phyloP scores from a whole-genome alignment of 2,329 filamentous ascomycete species.

The Colletotrichum costaricense region DNA sequence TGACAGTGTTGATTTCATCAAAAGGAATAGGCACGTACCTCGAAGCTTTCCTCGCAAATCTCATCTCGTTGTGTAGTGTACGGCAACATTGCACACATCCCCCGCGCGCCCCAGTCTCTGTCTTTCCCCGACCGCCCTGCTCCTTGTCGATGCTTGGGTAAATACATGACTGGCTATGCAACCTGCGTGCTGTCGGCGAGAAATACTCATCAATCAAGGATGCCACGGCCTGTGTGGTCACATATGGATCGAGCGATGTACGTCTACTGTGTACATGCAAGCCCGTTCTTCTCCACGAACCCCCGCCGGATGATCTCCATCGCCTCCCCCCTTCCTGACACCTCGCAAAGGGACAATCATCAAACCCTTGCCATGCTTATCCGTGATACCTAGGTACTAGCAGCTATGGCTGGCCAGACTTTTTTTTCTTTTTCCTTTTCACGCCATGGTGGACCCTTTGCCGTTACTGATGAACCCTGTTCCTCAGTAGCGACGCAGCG shows the following conservation, averaged over 20 bases:
- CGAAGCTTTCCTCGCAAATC: conserved; percentile 32
- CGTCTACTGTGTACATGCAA: not conserved
- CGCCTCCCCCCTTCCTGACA: conserved; percentile 3
- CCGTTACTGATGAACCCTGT: conserved; percentile 1
- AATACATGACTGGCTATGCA: conserved; percentile 7
- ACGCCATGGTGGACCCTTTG: not conserved
- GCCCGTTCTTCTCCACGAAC: not conserved
- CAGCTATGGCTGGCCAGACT: not conserved
- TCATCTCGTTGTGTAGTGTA: conserved; percentile 8
- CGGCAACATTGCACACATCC: not conserved
- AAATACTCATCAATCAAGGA: conserved; percentile 3
- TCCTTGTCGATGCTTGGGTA: conserved; percentile 11
- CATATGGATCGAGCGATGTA: conserved; percentile 10
- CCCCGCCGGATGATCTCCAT: conserved; percentile 11
- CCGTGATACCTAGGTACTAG: not conserved
- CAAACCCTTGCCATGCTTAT: conserved; percentile 3
- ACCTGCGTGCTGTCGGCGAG: not conserved
- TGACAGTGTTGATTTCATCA: conserved; percentile 22
- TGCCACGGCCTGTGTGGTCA: not conserved
- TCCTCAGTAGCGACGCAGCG: not conserved
- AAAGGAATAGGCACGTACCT: conserved; percentile 23
- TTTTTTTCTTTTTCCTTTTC: not conserved
- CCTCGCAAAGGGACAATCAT: not conserved
- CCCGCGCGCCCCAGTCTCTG: not conserved
- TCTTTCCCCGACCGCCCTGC: conserved; percentile 18